Evolutionary conservation across 2,329 filamentous ascomycete genomes (phyloP).

Genomic region (Pseudofabraea citricarpa): DNA sequence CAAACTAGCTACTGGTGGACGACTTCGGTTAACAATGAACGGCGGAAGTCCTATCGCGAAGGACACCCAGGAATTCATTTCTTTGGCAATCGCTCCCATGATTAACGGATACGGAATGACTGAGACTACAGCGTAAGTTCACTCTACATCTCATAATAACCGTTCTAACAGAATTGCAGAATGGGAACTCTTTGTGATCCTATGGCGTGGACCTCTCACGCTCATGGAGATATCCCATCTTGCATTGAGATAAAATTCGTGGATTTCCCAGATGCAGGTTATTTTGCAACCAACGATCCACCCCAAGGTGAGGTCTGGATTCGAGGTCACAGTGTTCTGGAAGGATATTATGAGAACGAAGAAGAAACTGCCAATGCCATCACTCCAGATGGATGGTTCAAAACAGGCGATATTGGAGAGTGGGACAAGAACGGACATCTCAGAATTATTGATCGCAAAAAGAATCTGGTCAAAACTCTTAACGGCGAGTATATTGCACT

Average conservation of each 20-base stretch:
- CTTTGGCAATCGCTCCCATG: slow-evolving; percentile 87
- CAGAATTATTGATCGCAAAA: slow-evolving; percentile 79
- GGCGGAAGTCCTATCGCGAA: slow-evolving; percentile 84
- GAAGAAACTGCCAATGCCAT: slow-evolving; percentile 75
- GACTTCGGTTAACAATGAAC: slow-evolving; percentile 84
- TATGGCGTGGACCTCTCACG: slow-evolving; percentile 69
- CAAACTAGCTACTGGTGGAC: slow-evolving; percentile 79
- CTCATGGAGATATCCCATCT: slow-evolving; percentile 72
- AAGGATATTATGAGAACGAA: slow-evolving; percentile 76
- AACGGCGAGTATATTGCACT: slow-evolving; percentile 96
- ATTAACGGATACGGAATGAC: slow-evolving; percentile 88
- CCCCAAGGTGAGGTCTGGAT: slow-evolving; percentile 89
- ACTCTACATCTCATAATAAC: background rate
- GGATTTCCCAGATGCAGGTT: slow-evolving; percentile 79
- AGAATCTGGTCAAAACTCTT: slow-evolving; percentile 89
- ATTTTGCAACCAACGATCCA: slow-evolving; percentile 56
- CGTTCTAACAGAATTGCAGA: slow-evolving; percentile 80
- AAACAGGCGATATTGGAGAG: slow-evolving; percentile 80
- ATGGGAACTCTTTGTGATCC: slow-evolving; percentile 76
- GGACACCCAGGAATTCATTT: slow-evolving; percentile 84
- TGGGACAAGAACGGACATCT: slow-evolving; percentile 69
- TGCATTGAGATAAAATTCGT: slow-evolving; percentile 85
- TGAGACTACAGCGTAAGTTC: slow-evolving; percentile 65
- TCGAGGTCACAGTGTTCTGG: slow-evolving; percentile 67
- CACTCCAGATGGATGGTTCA: slow-evolving; percentile 77